Percentiles rank a stretch among this genome's conserved stretches.
Evolutionary conservation across 179 eudicot species (phyloP).

Genomic region (Silene noctiflora): DNA sequence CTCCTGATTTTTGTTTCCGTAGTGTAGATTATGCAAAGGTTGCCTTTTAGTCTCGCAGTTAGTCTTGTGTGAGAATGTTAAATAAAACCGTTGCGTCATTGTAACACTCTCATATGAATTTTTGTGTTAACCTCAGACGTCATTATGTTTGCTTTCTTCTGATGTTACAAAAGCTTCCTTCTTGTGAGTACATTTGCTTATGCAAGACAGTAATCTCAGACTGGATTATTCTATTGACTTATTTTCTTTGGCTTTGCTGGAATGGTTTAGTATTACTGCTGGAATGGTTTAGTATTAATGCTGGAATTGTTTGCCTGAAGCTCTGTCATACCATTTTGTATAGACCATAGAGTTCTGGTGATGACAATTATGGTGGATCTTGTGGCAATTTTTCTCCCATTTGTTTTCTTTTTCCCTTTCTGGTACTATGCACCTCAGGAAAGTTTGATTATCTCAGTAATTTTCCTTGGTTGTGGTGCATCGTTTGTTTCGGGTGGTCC

Average conservation of each 20-base stretch:
- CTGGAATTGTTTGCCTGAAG: not conserved
- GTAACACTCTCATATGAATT: not conserved
- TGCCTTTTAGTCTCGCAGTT: not conserved
- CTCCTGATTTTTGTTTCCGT: not conserved
- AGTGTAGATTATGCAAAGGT: not conserved
- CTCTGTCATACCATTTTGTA: constrained; percentile 11
- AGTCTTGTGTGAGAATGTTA: not conserved
- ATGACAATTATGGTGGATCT: not conserved
- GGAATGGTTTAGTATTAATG: not conserved
- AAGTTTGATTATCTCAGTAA: not conserved
- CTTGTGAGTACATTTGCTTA: not conserved
- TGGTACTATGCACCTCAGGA: not conserved
- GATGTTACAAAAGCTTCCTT: not conserved
- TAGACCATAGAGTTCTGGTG: no score
- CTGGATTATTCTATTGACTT: not conserved
- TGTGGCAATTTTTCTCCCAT: not conserved
- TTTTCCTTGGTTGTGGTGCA: not conserved
- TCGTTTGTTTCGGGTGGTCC: not conserved
- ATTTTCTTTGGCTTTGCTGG: not conserved
- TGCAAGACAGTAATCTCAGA: not conserved
- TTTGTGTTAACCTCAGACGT: not conserved
- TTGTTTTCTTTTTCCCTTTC: not conserved
- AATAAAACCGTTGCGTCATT: no score
- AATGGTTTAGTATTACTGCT: not conserved
- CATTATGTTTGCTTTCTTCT: not conserved